Evolutionary conservation across 176 grass and related monocot genomes (phyloP).

Genomic region (Oryza glaberrima): DNA sequence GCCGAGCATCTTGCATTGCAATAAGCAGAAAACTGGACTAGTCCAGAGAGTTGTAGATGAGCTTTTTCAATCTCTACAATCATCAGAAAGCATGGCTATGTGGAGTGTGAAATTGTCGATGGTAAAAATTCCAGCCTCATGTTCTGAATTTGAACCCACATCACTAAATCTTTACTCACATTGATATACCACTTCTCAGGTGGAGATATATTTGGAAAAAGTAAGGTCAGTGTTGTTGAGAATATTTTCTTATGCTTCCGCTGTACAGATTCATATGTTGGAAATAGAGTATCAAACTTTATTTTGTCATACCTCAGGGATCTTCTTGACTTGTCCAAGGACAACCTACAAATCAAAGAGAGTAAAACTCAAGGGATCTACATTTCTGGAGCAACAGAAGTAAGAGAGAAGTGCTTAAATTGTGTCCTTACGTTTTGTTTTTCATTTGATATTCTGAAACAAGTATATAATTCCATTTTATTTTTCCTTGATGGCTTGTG

Average conservation of each 20-base stretch:
- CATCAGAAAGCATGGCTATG: slow-evolving; percentile 42
- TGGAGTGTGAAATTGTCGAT: slow-evolving; percentile 77
- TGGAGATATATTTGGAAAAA: slow-evolving; percentile 94
- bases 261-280: slow-evolving; percentile 14
- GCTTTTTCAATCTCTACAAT: slow-evolving; percentile 66
- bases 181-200: slow-evolving; percentile 54
- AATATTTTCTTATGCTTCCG: slow-evolving; percentile 20
- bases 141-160: slow-evolving; percentile 8
- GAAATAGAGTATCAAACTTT: slow-evolving; percentile 23
- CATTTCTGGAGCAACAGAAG: slow-evolving; percentile 90
- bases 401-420: slow-evolving; percentile 33
- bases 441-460: slow-evolving; percentile 3
- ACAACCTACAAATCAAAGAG: slow-evolving; percentile 95
- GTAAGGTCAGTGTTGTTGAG: slow-evolving; percentile 59
- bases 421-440: slow-evolving; percentile 24
- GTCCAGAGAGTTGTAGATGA: slow-evolving; percentile 66
- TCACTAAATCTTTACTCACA: slow-evolving; percentile 18
- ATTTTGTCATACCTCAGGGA: slow-evolving; percentile 56
- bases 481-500: slow-evolving; percentile 25
- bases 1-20: slow-evolving; percentile 74
- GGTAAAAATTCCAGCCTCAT: slow-evolving; percentile 47
- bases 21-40: slow-evolving; percentile 69
- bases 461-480: slow-evolving; percentile 21
- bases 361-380: slow-evolving; percentile 81
- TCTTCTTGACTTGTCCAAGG: slow-evolving; percentile 95